A percentile compares a stretch with the other conserved stretches of the same genome.
These are phyloP conservation scores for Saksenaea vasiformis DNA, from an alignment of 371 early-diverging fungal genomes.

Conservation along the genomic window DNA sequence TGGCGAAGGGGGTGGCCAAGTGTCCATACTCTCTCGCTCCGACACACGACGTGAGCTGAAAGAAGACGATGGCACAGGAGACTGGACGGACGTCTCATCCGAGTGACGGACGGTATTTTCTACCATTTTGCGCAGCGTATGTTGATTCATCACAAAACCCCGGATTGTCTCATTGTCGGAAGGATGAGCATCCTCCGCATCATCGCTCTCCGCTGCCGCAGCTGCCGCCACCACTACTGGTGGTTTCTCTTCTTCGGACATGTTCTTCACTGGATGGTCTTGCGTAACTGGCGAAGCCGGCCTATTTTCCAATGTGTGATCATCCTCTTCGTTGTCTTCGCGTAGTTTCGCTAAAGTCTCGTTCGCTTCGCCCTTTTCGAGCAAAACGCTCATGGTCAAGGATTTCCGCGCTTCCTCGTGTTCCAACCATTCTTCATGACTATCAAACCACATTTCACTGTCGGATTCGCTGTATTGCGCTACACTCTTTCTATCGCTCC, in stretches of 20 bases:
- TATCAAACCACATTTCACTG: slow-evolving; percentile 19
- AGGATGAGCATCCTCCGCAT: not conserved
- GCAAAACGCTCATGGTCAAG: not conserved
- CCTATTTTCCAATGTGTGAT: not conserved
- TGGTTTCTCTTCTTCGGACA: not conserved
- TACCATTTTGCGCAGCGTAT: not conserved
- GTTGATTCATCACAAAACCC: not conserved
- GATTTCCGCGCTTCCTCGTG: not conserved
- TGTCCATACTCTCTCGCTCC: slow-evolving; percentile 22
- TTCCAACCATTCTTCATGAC: slow-evolving; percentile 14
- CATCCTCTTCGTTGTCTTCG: not conserved
- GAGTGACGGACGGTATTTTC: not conserved
- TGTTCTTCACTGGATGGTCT: not conserved
- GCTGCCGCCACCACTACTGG: not conserved
- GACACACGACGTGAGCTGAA: slow-evolving; percentile 18
- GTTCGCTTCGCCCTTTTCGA: not conserved
- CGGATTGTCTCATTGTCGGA: not conserved
- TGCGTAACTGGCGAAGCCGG: not conserved
- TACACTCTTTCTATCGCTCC: slow-evolving; percentile 12
- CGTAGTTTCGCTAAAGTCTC: not conserved
- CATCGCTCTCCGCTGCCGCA: not conserved
- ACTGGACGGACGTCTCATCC: slow-evolving; percentile 8
- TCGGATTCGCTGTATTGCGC: slow-evolving; percentile 16
- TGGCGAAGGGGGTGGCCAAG: slow-evolving; percentile 19
- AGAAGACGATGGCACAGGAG: slow-evolving; percentile 14